Percentiles rank a stretch among this genome's conserved stretches.
Conservation (phyloP, 805 yeast species). For the Ogataea pini region DNA sequence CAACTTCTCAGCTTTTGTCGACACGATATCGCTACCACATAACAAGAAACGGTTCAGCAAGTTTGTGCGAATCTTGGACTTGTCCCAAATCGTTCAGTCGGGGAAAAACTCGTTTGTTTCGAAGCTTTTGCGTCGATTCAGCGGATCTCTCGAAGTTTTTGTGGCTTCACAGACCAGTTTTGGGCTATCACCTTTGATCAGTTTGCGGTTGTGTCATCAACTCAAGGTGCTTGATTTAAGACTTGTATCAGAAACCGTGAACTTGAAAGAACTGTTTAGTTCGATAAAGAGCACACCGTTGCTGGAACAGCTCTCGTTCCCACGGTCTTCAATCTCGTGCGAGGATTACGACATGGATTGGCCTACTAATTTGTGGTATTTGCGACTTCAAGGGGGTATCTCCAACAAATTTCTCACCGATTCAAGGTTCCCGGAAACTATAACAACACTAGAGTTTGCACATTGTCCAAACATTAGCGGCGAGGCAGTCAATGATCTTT, state of each 20-base stretch:
- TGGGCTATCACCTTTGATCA: conserved; percentile 86
- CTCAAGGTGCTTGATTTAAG: conserved; percentile 73
- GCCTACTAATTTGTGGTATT: conserved; percentile 75
- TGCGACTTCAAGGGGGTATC: conserved; percentile 87
- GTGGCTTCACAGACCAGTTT: conserved; percentile 94
- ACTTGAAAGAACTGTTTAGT: conserved; percentile 72
- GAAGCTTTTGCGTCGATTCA: conserved; percentile 74
- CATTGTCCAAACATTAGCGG: conserved; percentile 83
- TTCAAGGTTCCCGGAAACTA: conserved; percentile 71
- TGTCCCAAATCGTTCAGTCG: conserved; percentile 79
- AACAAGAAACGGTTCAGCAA: conserved; percentile 54
- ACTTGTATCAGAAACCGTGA: conserved; percentile 87
- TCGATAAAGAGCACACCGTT: conserved; percentile 64
- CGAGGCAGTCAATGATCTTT: conserved; percentile 59
- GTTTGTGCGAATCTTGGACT: conserved; percentile 64
- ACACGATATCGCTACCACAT: conserved; percentile 46
- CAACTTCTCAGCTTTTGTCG: conserved; percentile 75
- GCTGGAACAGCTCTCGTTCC: conserved; percentile 79
- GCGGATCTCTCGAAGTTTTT: conserved; percentile 62
- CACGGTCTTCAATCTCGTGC: conserved; percentile 81
- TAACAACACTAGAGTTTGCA: conserved; percentile 72
- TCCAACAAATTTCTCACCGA: conserved; percentile 73
- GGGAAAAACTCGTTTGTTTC: conserved; percentile 93
- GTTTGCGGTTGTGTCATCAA: conserved; percentile 68
- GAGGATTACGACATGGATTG: conserved; percentile 60